These are phyloP conservation scores for Leccinum fallax DNA, from an alignment of 1,284 basidiomycete genomes.

Conservation along the genomic window DNA sequence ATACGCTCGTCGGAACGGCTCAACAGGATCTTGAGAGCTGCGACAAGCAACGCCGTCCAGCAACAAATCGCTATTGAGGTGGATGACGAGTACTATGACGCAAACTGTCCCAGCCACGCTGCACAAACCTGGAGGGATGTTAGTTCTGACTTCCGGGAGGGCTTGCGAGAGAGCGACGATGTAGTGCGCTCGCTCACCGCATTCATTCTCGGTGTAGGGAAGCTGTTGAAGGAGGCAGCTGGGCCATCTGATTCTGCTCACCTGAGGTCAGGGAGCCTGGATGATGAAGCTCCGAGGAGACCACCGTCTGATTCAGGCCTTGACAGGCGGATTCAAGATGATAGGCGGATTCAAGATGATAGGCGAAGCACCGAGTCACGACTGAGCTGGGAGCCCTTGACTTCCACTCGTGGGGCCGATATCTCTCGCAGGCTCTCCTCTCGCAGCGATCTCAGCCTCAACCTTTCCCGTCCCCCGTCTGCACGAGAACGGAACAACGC, in stretches of 20 bases:
- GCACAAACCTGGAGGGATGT: conserved; percentile 66
- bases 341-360: conserved; percentile 42
- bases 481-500: conserved; percentile 30
- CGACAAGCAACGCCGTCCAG: conserved; percentile 61
- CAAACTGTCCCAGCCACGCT: conserved; percentile 38
- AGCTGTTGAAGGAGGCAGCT: conserved; percentile 60
- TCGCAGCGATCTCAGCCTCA: conserved; percentile 31
- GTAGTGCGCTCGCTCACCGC: conserved; percentile 72
- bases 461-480: conserved; percentile 32
- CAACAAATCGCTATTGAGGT: conserved; percentile 75
- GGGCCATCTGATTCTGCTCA: conserved; percentile 37
- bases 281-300: conserved; percentile 42
- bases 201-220: conserved; percentile 71
- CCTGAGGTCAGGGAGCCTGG: conserved; percentile 51
- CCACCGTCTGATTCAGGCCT: conserved; percentile 39
- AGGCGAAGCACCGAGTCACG: conserved; percentile 57
- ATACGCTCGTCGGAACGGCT: conserved; percentile 64
- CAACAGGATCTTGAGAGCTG: conserved; percentile 57
- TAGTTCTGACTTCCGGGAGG: conserved; percentile 70
- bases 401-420: conserved; percentile 23
- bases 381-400: conserved; percentile 56
- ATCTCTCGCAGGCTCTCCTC: conserved; percentile 34
- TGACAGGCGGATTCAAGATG: conserved; percentile 53
- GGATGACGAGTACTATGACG: conserved; percentile 42
- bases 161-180: conserved; percentile 71